Conservation (phyloP, 2,329 filamentous ascomycete genomes). For the Colletotrichum sidae region DNA sequence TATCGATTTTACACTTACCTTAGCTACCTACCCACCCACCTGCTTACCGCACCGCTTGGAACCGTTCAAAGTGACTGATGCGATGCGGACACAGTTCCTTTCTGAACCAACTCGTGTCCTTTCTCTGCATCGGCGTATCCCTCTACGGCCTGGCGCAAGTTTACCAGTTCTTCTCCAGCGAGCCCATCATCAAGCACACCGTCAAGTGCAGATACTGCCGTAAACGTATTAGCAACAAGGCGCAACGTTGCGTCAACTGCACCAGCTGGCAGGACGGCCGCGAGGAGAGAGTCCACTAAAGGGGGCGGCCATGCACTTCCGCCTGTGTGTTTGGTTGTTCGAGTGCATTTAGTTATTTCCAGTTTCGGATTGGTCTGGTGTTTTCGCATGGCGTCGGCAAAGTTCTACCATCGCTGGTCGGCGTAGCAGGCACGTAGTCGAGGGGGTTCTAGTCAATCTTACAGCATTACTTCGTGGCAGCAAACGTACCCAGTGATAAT, state of each 20-base stretch:
- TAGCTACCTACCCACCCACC: too few species aligned
- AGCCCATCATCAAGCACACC: constrained; percentile 78
- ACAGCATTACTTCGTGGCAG: too few species aligned
- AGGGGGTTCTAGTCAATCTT: too few species aligned
- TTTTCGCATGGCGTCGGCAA: too few species aligned
- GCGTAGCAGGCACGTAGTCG: too few species aligned
- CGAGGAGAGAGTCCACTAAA: constrained; percentile 49
- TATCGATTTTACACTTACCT: too few species aligned
- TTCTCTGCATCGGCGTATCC: constrained; percentile 72
- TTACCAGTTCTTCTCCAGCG: constrained; percentile 71
- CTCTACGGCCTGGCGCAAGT: constrained; percentile 72
- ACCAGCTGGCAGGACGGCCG: constrained; percentile 64
- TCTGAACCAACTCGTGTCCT: constrained; percentile 73
- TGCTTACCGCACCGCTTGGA: constrained; percentile 6
- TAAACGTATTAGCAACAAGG: constrained; percentile 73
- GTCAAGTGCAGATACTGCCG: constrained; percentile 77
- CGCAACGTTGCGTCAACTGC: constrained; percentile 62
- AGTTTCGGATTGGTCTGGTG: too few species aligned
- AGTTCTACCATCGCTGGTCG: too few species aligned
- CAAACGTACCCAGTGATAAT: too few species aligned
- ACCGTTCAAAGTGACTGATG: not conserved
- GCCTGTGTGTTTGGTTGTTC: not conserved
- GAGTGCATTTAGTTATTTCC: too few species aligned
- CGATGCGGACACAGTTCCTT: constrained; percentile 60
- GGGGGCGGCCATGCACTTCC: not conserved